phyloP scores from a whole-genome alignment of 2,329 filamentous ascomycete genomes.

The Aspergillus caelatus region DNA sequence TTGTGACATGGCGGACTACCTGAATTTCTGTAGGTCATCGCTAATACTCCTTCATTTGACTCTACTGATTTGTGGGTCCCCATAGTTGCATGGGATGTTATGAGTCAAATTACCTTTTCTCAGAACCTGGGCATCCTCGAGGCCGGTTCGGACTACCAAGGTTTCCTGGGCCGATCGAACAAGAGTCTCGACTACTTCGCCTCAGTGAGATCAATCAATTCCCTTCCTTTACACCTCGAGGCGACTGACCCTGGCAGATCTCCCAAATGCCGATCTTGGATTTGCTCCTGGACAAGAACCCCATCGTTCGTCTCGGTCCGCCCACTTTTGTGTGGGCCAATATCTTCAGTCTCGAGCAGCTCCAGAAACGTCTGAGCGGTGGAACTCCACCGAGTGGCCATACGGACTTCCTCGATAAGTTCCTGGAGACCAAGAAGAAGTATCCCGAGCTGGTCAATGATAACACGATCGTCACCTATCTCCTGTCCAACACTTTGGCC shows the following conservation, averaged over 20 bases:
- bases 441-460: slow-evolving; percentile 30
- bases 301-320: slow-evolving; percentile 25
- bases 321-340: slow-evolving; percentile 14
- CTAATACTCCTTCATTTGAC: background rate
- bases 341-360: background rate
- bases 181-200: slow-evolving; percentile 29
- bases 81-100: background rate
- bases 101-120: background rate
- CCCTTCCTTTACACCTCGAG: background rate
- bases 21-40: background rate
- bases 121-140: background rate
- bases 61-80: background rate
- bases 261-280: slow-evolving; percentile 26
- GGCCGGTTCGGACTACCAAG: background rate
- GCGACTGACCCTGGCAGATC: slow-evolving; percentile 16
- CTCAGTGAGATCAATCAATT: slow-evolving; percentile 12
- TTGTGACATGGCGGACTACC: background rate
- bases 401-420: slow-evolving; percentile 29
- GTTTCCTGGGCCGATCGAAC: slow-evolving; percentile 25
- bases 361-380: background rate
- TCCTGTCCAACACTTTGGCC: slow-evolving; percentile 33
- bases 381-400: background rate
- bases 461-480: slow-evolving; percentile 29
- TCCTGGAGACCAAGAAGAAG: slow-evolving; percentile 30
- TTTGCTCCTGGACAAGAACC: slow-evolving; percentile 26